These are phyloP conservation scores for Canavalia ensiformis DNA, from an alignment of 306 rosid genomes.

Conservation along the genomic window DNA sequence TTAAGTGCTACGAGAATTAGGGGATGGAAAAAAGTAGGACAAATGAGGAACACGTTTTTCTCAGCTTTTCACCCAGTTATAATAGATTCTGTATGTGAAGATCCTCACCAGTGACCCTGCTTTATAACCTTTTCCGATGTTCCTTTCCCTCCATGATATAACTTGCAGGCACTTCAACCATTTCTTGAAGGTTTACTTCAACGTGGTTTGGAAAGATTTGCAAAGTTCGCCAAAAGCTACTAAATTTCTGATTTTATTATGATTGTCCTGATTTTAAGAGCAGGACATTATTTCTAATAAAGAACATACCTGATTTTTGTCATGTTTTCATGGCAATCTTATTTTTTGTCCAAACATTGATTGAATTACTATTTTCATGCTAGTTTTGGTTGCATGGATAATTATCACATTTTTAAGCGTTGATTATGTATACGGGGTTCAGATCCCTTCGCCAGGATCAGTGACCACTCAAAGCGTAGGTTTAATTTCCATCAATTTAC, in stretches of 20 bases:
- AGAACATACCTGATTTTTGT: constrained; percentile 2
- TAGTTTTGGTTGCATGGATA: constrained; percentile 8
- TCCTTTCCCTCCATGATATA: constrained; percentile 32
- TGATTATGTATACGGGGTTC: background rate
- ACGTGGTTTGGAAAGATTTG: constrained; percentile 80
- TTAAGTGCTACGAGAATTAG: constrained; percentile 4
- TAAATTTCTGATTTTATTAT: constrained; percentile 45
- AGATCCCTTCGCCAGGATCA: too few species aligned
- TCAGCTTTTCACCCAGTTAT: constrained; percentile 37
- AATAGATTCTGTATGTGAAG: background rate
- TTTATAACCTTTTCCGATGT: constrained; percentile 35
- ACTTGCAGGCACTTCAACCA: constrained; percentile 85
- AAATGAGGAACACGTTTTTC: background rate
- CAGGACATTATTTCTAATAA: constrained; percentile 29
- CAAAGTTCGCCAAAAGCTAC: constrained; percentile 70
- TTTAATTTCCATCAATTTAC: too few species aligned
- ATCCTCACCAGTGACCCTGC: constrained; percentile 16
- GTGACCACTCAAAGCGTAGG: too few species aligned
- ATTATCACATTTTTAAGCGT: constrained; percentile 14
- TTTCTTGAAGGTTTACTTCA: constrained; percentile 80
- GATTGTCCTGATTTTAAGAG: constrained; percentile 47
- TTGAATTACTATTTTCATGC: constrained; percentile 16
- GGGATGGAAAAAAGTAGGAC: background rate
- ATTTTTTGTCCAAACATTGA: constrained; percentile 28
- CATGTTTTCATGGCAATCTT: background rate